phyloP scores from a whole-genome alignment of 371 early-diverging fungal genomes.

The Apophysomyces variabilis region DNA sequence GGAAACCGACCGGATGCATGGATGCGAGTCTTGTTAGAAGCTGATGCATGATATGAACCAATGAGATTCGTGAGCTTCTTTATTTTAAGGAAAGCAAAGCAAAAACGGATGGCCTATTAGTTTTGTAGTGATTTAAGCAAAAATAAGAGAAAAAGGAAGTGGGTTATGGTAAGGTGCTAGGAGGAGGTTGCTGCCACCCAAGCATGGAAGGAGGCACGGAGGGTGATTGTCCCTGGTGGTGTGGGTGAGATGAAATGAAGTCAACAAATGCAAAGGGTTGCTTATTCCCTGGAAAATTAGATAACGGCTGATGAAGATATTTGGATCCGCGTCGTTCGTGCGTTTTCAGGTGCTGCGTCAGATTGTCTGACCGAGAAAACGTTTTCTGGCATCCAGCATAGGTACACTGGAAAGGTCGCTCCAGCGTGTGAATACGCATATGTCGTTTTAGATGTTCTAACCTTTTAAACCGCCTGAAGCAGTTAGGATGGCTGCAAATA shows the following conservation, averaged over 20 bases:
- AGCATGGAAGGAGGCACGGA: constrained; percentile 8
- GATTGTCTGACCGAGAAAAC: constrained; percentile 82
- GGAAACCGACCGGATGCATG: background rate
- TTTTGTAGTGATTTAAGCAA: background rate
- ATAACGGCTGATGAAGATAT: background rate
- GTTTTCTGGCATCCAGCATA: constrained; percentile 73
- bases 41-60: constrained; percentile 1
- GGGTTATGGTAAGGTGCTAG: background rate
- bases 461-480: constrained; percentile 72
- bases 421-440: constrained; percentile 84
- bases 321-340: constrained; percentile 47
- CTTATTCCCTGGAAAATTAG: background rate
- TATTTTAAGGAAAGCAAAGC: background rate
- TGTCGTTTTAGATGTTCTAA: constrained; percentile 91
- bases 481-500: constrained; percentile 58
- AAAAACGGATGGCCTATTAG: too few relatives aligned
- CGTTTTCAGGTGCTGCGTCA: constrained; percentile 65
- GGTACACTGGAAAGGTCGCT: constrained; percentile 79
- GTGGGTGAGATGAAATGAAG: constrained; percentile 5
- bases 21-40: background rate
- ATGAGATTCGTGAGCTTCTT: background rate
- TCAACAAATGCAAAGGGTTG: constrained; percentile 8
- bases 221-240: constrained; percentile 6
- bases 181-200: constrained; percentile 2
- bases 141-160: background rate